Evolutionary conservation across 352 stramenopile species (phyloP).

Genomic region (Pythium catenulatum): DNA sequence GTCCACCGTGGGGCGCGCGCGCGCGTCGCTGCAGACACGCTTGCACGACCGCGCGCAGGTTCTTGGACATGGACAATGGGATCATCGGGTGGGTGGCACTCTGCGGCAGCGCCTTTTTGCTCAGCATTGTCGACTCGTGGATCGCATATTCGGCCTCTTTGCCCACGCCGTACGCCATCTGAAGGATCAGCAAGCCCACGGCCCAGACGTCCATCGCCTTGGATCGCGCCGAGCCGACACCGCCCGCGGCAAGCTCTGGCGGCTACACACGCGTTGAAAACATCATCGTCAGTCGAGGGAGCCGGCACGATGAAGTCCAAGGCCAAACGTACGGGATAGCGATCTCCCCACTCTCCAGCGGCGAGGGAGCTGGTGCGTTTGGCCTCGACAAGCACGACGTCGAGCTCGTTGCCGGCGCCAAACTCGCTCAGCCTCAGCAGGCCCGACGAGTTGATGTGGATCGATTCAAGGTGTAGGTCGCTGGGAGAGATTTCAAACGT

Average conservation of each 20-base stretch:
- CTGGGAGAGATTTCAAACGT: slow-evolving; percentile 57
- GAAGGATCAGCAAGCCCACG: slow-evolving; percentile 74
- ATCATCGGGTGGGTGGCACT: slow-evolving; percentile 62
- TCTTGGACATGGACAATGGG: slow-evolving; percentile 70
- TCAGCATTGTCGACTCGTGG: too few species aligned
- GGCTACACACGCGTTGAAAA: slow-evolving; percentile 13
- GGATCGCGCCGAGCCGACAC: slow-evolving; percentile 36
- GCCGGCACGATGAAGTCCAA: not conserved
- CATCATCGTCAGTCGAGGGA: not conserved
- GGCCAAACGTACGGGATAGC: not conserved
- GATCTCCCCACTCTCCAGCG: not conserved
- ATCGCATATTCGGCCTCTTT: not conserved
- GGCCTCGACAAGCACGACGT: not conserved
- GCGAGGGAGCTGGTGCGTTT: too few species aligned
- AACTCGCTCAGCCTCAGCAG: slow-evolving; percentile 79
- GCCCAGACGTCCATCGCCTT: slow-evolving; percentile 76
- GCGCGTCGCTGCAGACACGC: slow-evolving; percentile 72
- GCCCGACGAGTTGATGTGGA: slow-evolving; percentile 82
- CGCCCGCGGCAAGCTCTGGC: not conserved
- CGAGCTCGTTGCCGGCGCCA: slow-evolving; percentile 54
- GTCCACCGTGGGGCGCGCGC: slow-evolving; percentile 63
- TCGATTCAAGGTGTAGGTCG: slow-evolving; percentile 67
- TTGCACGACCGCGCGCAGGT: slow-evolving; percentile 67
- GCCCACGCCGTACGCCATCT: slow-evolving; percentile 68
- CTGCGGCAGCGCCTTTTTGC: slow-evolving; percentile 19